Conservation (phyloP, 2,329 filamentous ascomycete genomes). For the Fusarium sp. region DNA sequence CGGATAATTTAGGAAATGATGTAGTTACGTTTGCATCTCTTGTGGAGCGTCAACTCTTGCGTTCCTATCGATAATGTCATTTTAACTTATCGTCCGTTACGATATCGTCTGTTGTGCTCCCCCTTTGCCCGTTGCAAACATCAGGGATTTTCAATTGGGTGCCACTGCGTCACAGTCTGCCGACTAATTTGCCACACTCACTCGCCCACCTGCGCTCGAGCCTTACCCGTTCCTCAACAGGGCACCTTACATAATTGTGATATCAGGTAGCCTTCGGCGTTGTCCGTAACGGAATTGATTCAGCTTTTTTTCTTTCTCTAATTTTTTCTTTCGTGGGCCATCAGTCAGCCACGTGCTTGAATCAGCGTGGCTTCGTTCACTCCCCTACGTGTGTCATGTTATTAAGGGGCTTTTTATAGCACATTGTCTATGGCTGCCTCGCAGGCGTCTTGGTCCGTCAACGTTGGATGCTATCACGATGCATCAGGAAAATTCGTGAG, state of each 20-base stretch:
- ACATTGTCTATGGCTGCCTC: neutral
- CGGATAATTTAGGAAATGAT: constrained; percentile 1
- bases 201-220: constrained; percentile 14
- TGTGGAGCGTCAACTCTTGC: constrained; percentile 12
- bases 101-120: constrained; percentile 5
- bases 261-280: constrained; percentile 40
- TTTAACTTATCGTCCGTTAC: neutral
- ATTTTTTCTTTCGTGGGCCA: constrained; percentile 17
- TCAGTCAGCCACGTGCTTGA: constrained; percentile 22
- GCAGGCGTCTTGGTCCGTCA: neutral
- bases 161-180: constrained; percentile 34
- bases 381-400: constrained; percentile 23
- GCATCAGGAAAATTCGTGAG: neutral
- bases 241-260: constrained; percentile 44
- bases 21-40: constrained; percentile 16
- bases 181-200: constrained; percentile 41
- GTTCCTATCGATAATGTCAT: constrained; percentile 2
- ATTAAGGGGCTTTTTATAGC: constrained; percentile 2
- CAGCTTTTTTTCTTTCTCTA: constrained; percentile 10
- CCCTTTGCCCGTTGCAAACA: constrained; percentile 1
- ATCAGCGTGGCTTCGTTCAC: constrained; percentile 16
- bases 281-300: constrained; percentile 35
- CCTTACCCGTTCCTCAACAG: constrained; percentile 10
- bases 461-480: constrained; percentile 2
- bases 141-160: constrained; percentile 7